These are phyloP conservation scores for Aspergillus fischeri DNA, from an alignment of 2,329 filamentous ascomycete genomes.

Conservation along the genomic window DNA sequence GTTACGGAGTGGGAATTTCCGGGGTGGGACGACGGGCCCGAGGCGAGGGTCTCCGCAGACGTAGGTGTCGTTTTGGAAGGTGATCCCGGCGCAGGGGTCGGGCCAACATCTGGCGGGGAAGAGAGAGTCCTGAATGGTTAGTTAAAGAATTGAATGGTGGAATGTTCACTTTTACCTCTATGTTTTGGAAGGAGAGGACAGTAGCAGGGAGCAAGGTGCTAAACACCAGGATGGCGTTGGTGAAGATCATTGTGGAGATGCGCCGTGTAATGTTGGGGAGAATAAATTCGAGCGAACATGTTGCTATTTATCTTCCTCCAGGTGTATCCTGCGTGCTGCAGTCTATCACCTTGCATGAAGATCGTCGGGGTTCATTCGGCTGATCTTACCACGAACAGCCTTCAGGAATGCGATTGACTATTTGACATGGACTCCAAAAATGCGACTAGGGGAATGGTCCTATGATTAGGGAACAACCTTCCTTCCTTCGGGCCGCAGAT, in stretches of 20 bases:
- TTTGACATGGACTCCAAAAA: too few species aligned
- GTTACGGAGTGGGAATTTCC: constrained; percentile 27
- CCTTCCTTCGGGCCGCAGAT: too few species aligned
- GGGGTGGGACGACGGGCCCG: constrained; percentile 33
- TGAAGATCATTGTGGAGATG: not conserved
- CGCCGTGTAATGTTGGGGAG: not conserved
- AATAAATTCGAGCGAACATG: too few species aligned
- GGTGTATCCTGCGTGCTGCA: not conserved
- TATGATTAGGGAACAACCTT: not conserved
- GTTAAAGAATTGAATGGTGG: not conserved
- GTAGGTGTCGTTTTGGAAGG: constrained; percentile 25
- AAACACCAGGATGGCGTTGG: not conserved
- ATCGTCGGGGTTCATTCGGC: not conserved
- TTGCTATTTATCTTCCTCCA: not conserved
- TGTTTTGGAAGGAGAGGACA: not conserved
- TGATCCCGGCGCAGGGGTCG: constrained; percentile 30
- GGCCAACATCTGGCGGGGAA: constrained; percentile 14
- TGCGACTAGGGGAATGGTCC: too few species aligned
- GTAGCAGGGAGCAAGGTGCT: not conserved
- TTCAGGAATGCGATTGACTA: too few species aligned
- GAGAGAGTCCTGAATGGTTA: not conserved
- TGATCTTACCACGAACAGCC: too few species aligned
- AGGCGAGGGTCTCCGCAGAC: constrained; percentile 39
- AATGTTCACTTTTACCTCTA: not conserved
- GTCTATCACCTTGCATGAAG: not conserved